phyloP scores from a whole-genome alignment of 139 green algal species.

The Chlorella vulgaris region DNA sequence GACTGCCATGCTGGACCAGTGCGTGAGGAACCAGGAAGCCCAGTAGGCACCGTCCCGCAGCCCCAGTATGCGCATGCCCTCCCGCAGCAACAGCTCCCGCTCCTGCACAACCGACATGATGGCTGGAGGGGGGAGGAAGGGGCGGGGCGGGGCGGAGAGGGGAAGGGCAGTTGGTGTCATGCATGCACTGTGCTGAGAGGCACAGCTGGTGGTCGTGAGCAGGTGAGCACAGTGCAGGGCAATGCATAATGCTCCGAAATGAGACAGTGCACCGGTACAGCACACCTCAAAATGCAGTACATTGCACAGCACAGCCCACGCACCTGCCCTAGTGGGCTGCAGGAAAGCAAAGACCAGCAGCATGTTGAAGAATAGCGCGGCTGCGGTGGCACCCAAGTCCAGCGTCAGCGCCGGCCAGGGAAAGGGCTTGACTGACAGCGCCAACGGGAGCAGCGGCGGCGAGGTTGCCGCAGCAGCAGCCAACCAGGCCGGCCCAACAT shows the following conservation, averaged over 20 bases:
- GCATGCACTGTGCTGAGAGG: too few relatives aligned
- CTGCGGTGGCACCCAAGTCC: conserved; percentile 51
- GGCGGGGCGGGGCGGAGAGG: background rate
- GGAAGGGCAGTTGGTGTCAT: background rate
- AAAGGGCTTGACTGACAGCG: conserved; percentile 64
- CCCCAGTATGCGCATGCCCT: conserved; percentile 80
- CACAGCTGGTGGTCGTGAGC: too few relatives aligned
- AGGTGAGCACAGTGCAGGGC: too few relatives aligned
- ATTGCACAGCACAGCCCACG: too few relatives aligned
- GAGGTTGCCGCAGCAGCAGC: background rate
- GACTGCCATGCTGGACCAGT: conserved; percentile 61
- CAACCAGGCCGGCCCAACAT: too few relatives aligned
- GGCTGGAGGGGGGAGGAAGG: background rate
- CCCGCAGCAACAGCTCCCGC: conserved; percentile 81
- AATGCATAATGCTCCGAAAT: too few relatives aligned
- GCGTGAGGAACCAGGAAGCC: conserved; percentile 70
- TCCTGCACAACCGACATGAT: conserved; percentile 74
- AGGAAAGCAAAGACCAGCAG: conserved; percentile 77
- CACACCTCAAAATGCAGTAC: too few relatives aligned
- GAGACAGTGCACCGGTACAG: too few relatives aligned
- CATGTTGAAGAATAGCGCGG: conserved; percentile 76
- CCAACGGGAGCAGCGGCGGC: conserved; percentile 28
- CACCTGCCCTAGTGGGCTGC: conserved; percentile 49
- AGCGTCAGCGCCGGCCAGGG: conserved; percentile 69
- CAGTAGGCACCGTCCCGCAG: conserved; percentile 70